phyloP scores from a whole-genome alignment of 805 yeast species.

The Metschnikowia gelsemii region DNA sequence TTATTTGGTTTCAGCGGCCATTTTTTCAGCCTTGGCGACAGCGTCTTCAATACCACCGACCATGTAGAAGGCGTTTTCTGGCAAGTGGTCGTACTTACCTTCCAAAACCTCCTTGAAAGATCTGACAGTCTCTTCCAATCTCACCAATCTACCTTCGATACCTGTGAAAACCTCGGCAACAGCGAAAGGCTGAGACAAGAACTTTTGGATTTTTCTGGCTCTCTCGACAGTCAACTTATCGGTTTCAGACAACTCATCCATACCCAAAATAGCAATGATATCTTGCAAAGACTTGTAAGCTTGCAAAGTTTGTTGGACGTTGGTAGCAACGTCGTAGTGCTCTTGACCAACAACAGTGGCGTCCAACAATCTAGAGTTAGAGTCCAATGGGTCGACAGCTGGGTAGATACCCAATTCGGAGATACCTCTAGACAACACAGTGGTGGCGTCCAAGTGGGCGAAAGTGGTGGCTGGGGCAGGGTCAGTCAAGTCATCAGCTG shows the following conservation, averaged over 20 bases:
- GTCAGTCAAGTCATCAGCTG: slow-evolving; percentile 99
- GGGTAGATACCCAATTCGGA: slow-evolving; percentile 99
- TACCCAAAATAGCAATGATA: slow-evolving; percentile 99
- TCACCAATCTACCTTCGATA: slow-evolving; percentile 96
- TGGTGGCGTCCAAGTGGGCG: slow-evolving; percentile 99
- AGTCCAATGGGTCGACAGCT: slow-evolving; percentile 99
- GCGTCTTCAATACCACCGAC: slow-evolving; percentile 99
- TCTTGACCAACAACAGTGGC: slow-evolving; percentile 97
- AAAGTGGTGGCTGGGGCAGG: slow-evolving; percentile 99
- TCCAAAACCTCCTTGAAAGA: slow-evolving; percentile 97
- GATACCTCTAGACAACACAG: slow-evolving; percentile 99
- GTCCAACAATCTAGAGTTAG: slow-evolving; percentile 97
- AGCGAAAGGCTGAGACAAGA: slow-evolving; percentile 99
- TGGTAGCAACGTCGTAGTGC: slow-evolving; percentile 93
- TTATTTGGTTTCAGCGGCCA: slow-evolving; percentile 89
- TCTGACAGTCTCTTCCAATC: slow-evolving; percentile 89
- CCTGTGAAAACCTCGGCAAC: slow-evolving; percentile 99
- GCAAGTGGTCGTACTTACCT: slow-evolving; percentile 98
- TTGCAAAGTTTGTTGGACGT: slow-evolving; percentile 97
- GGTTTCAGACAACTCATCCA: slow-evolving; percentile 99
- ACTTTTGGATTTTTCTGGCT: slow-evolving; percentile 99
- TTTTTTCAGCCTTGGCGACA: slow-evolving; percentile 97
- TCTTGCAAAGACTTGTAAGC: slow-evolving; percentile 99
- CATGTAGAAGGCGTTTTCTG: slow-evolving; percentile 99
- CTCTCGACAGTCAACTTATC: slow-evolving; percentile 99